Evolutionary conservation across 306 rosid genomes (phyloP).

Genomic region (Purshia tridentata): DNA sequence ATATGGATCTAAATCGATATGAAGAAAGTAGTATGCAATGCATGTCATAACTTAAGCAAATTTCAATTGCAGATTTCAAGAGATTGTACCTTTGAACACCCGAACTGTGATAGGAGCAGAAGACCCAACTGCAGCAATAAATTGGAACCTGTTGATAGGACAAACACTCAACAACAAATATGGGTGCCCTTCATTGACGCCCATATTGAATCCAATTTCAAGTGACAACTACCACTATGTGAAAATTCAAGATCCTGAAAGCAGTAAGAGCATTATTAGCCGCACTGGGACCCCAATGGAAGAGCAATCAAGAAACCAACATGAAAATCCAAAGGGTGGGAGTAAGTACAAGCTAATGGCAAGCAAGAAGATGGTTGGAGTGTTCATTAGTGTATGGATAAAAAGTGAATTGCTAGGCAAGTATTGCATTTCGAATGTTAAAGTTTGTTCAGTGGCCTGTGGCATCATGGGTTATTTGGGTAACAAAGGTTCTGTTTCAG

Average conservation of each 20-base stretch:
- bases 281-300: conserved; percentile 17
- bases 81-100: conserved; percentile 82
- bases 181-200: conserved; percentile 57
- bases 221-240: conserved; percentile 32
- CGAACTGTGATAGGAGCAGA: conserved; percentile 79
- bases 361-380: conserved; percentile 97
- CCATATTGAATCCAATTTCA: conserved; percentile 37
- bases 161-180: conserved; percentile 53
- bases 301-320: conserved; percentile 21
- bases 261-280: conserved; percentile 20
- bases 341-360: conserved; percentile 58
- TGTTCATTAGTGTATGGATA: conserved; percentile 83
- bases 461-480: conserved; percentile 98
- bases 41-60: not conserved
- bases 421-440: conserved; percentile 62
- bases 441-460: conserved; percentile 83
- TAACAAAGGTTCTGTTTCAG: conserved; percentile 87
- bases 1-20: not conserved
- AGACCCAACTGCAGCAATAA: conserved; percentile 66
- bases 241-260: conserved; percentile 20
- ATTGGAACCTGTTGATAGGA: conserved; percentile 80
- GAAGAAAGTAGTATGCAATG: not conserved
- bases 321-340: conserved; percentile 19
- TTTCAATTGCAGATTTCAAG: conserved; percentile 67
- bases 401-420: conserved; percentile 53